phyloP scores from a whole-genome alignment of 805 yeast genomes.

The Candida nitratophila region DNA sequence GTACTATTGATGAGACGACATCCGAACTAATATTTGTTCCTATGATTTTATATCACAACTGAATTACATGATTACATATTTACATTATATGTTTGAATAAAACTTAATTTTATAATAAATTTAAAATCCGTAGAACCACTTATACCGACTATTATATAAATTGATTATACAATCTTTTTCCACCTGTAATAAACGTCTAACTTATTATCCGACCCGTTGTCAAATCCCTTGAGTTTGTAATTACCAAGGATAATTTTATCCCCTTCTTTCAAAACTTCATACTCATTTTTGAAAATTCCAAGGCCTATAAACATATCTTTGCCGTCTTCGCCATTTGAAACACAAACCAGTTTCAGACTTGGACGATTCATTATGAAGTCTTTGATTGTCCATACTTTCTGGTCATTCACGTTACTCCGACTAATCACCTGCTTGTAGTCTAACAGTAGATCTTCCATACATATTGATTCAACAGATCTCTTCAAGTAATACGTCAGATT shows the following conservation, averaged over 20 bases:
- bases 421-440: neutral
- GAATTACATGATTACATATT: neutral
- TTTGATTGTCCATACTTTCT: neutral
- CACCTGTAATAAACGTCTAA: neutral
- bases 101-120: no score
- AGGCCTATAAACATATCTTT: neutral
- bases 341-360: neutral
- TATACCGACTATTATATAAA: no score
- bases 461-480: neutral
- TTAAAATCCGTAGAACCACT: no score
- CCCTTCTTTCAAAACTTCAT: neutral
- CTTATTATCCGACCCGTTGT: no score
- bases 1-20: no score
- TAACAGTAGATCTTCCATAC: neutral
- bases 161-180: neutral
- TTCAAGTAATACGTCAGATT: neutral
- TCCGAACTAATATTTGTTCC: no score
- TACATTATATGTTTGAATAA: neutral
- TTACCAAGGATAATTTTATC: neutral
- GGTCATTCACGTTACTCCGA: neutral
- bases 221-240: neutral
- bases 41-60: neutral
- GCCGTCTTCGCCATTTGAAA: neutral
- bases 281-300: neutral
- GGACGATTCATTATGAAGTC: neutral